phyloP scores from a whole-genome alignment of 2,329 filamentous ascomycete species.

The Fusarium sp. region DNA sequence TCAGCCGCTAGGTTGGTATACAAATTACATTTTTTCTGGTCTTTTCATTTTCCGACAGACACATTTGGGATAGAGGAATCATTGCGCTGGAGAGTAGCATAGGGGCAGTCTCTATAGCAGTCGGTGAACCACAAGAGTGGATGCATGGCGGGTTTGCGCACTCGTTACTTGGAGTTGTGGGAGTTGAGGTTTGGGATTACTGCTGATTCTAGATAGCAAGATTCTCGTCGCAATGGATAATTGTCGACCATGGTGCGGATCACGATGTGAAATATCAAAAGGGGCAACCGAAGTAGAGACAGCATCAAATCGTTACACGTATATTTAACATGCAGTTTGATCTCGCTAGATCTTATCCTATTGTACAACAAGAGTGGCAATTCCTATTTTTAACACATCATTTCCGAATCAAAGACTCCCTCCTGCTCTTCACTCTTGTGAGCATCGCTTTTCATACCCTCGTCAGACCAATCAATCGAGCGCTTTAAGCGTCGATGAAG shows the following conservation, averaged over 20 bases:
- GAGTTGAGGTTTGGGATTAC: constrained; percentile 38
- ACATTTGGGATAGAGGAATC: constrained; percentile 44
- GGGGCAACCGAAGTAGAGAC: constrained; percentile 1
- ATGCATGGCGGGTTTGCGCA: constrained; percentile 46
- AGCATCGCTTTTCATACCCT: constrained; percentile 6
- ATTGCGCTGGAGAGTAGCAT: constrained; percentile 34
- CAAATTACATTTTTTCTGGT: constrained; percentile 24
- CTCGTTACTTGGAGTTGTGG: constrained; percentile 46
- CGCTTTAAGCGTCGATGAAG: constrained; percentile 77
- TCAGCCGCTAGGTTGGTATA: constrained; percentile 37
- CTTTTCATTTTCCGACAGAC: constrained; percentile 41
- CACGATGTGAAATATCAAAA: background rate
- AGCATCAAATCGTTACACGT: constrained; percentile 43
- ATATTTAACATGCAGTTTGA: constrained; percentile 38
- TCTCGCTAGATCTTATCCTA: constrained; percentile 41
- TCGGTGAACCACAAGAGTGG: constrained; percentile 16
- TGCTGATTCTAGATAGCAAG: constrained; percentile 36
- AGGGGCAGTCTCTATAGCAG: constrained; percentile 9
- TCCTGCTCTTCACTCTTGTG: constrained; percentile 23
- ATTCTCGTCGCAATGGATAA: constrained; percentile 31
- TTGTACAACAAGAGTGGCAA: constrained; percentile 48
- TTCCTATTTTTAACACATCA: constrained; percentile 39
- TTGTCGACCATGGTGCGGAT: constrained; percentile 12
- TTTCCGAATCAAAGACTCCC: constrained; percentile 27
- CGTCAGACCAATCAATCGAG: background rate